Conservation (phyloP, 2,329 filamentous ascomycete genomes). For the Alternaria incomplexa region DNA sequence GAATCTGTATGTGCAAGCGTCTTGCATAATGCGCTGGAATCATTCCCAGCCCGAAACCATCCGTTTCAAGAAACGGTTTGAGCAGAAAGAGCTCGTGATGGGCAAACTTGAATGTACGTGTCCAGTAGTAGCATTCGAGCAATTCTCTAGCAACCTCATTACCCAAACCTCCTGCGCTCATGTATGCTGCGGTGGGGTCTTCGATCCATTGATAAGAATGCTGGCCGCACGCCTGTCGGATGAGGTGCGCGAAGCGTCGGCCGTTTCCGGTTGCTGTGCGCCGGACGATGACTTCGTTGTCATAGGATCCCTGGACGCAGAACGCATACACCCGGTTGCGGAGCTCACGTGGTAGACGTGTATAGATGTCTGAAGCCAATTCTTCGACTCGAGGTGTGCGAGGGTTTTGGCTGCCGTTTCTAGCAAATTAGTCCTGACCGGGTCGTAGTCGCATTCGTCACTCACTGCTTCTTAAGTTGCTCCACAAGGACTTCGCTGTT, state of each 20-base stretch:
- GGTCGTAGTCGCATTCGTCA: neutral
- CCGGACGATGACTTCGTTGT: conserved; percentile 29
- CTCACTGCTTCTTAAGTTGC: conserved; percentile 1
- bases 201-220: conserved; percentile 26
- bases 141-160: conserved; percentile 15
- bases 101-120: conserved; percentile 25
- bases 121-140: conserved; percentile 27
- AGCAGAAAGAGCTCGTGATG: conserved; percentile 23
- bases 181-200: conserved; percentile 14
- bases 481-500: neutral
- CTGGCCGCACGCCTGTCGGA: conserved; percentile 16
- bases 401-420: neutral
- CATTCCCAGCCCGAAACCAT: conserved; percentile 15
- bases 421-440: conserved; percentile 1
- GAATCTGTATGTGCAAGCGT: conserved; percentile 18
- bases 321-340: conserved; percentile 26
- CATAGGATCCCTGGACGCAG: conserved; percentile 22
- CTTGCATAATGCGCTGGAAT: conserved; percentile 17
- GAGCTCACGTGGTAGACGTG: conserved; percentile 25
- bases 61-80: conserved; percentile 14
- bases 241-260: conserved; percentile 11
- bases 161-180: conserved; percentile 6
- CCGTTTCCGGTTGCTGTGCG: neutral
- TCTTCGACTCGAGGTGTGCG: neutral
- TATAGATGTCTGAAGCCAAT: conserved; percentile 7